phyloP scores from a whole-genome alignment of 768 basidiomycete species.

The Suillus bovinus region DNA sequence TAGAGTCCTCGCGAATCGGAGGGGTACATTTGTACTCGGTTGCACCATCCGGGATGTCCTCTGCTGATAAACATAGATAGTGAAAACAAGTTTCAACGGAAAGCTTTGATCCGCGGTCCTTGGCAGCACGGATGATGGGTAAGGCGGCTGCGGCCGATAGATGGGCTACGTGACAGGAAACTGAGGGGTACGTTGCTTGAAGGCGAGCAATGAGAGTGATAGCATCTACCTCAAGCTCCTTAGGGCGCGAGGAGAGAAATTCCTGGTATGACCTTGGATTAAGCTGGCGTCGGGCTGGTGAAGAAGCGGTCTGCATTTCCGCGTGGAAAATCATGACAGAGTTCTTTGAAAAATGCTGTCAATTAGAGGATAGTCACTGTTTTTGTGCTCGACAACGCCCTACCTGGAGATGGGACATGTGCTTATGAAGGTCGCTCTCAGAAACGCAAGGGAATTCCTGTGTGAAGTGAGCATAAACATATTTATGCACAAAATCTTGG shows the following conservation, averaged over 20 bases:
- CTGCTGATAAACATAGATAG: slow-evolving; percentile 80
- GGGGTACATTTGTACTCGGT: slow-evolving; percentile 97
- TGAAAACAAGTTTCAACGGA: slow-evolving; percentile 99
- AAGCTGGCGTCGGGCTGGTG: slow-evolving; percentile 19
- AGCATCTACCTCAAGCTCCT: slow-evolving; percentile 76
- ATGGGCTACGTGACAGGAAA: slow-evolving; percentile 96
- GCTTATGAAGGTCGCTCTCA: slow-evolving; percentile 61
- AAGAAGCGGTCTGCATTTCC: slow-evolving; percentile 58
- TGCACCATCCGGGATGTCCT: slow-evolving; percentile 68
- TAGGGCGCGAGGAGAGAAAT: slow-evolving; percentile 87
- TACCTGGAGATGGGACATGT: slow-evolving; percentile 80
- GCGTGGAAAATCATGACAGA: slow-evolving; percentile 89
- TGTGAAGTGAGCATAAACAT: slow-evolving; percentile 10
- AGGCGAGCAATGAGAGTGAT: slow-evolving; percentile 74
- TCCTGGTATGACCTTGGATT: slow-evolving; percentile 68
- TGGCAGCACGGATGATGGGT: slow-evolving; percentile 71
- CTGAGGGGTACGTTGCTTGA: slow-evolving; percentile 57
- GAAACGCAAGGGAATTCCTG: slow-evolving; percentile 93
- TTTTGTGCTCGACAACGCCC: slow-evolving; percentile 6
- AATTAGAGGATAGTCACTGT: slow-evolving; percentile 7
- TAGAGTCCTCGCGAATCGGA: slow-evolving; percentile 76
- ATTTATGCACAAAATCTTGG: not conserved
- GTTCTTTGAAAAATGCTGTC: slow-evolving; percentile 53
- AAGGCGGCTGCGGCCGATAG: slow-evolving; percentile 86
- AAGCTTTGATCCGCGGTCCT: slow-evolving; percentile 60